Conservation (phyloP, 352 stramenopile species). For the Peronosclerospora sorghi region DNA sequence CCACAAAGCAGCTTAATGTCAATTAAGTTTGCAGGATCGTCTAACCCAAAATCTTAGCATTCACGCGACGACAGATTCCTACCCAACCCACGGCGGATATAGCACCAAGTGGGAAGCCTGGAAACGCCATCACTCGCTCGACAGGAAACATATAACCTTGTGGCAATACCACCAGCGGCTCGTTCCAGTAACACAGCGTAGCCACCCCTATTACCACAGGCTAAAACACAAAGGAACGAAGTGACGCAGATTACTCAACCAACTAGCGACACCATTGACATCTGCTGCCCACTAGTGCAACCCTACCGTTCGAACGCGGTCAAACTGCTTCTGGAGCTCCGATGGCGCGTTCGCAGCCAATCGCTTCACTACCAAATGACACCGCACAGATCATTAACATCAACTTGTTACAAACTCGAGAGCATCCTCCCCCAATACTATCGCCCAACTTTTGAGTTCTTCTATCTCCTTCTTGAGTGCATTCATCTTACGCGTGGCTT, state of each 20-base stretch:
- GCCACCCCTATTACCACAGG: constrained; percentile 42
- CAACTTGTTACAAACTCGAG: not conserved
- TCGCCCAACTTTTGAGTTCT: constrained; percentile 43
- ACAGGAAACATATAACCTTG: constrained; percentile 70
- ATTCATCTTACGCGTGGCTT: constrained; percentile 80
- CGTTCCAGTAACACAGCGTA: constrained; percentile 65
- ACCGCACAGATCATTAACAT: constrained; percentile 1
- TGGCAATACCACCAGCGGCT: constrained; percentile 56
- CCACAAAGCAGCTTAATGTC: not conserved
- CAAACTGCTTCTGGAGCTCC: constrained; percentile 60
- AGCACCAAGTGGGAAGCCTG: constrained; percentile 59
- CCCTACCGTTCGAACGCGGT: constrained; percentile 60
- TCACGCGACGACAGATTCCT: constrained; percentile 63
- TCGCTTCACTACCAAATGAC: constrained; percentile 36
- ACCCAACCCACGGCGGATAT: constrained; percentile 72
- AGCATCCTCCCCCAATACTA: no score
- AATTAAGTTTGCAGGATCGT: not conserved
- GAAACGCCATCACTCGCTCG: constrained; percentile 65
- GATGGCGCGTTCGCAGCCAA: constrained; percentile 55
- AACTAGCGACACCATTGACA: not conserved
- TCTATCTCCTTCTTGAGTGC: constrained; percentile 77
- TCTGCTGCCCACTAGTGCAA: not conserved
- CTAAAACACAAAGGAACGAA: constrained; percentile 15
- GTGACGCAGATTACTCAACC: not conserved
- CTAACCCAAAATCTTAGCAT: constrained; percentile 53